Evolutionary conservation across 352 stramenopile species (phyloP).

Genomic region (Pythium dissimile): DNA sequence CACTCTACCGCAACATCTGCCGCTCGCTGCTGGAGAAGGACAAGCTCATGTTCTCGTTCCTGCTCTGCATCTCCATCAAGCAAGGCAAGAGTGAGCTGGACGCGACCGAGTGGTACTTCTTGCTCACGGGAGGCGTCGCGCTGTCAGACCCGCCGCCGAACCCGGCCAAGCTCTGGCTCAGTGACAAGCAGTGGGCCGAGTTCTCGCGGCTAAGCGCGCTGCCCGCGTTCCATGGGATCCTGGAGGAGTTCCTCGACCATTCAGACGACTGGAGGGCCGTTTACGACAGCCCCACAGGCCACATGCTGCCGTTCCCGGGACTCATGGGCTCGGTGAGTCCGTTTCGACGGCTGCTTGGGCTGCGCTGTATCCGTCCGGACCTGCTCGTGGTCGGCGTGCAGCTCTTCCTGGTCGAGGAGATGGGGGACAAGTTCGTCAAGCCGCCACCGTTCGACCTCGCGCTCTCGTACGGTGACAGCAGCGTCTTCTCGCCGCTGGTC

Average conservation of each 20-base stretch:
- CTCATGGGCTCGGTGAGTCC: conserved; percentile 54
- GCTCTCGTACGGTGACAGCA: conserved; percentile 87
- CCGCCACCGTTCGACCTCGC: conserved; percentile 87
- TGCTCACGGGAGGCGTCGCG: conserved; percentile 92
- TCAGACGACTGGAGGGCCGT: conserved; percentile 84
- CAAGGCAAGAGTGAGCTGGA: conserved; percentile 78
- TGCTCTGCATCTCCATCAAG: conserved; percentile 87
- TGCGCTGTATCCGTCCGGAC: conserved; percentile 85
- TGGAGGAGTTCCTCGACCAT: conserved; percentile 78
- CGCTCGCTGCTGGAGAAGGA: conserved; percentile 92
- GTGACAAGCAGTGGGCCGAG: conserved; percentile 91
- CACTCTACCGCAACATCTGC: conserved; percentile 91
- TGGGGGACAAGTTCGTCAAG: conserved; percentile 91
- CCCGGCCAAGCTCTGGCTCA: conserved; percentile 88
- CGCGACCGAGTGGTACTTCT: conserved; percentile 90
- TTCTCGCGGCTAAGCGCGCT: conserved; percentile 87
- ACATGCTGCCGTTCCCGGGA: conserved; percentile 76
- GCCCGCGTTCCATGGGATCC: conserved; percentile 72
- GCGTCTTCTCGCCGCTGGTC: conserved; percentile 83
- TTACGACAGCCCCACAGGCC: conserved; percentile 82
- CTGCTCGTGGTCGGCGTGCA: conserved; percentile 88
- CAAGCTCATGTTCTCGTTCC: conserved; percentile 93
- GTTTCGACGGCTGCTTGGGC: conserved; percentile 71
- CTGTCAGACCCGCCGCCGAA: conserved; percentile 89
- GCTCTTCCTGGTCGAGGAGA: conserved; percentile 85